Evolutionary conservation across 2,329 filamentous ascomycete genomes (phyloP).

Genomic region (Fusarium duplospermum): DNA sequence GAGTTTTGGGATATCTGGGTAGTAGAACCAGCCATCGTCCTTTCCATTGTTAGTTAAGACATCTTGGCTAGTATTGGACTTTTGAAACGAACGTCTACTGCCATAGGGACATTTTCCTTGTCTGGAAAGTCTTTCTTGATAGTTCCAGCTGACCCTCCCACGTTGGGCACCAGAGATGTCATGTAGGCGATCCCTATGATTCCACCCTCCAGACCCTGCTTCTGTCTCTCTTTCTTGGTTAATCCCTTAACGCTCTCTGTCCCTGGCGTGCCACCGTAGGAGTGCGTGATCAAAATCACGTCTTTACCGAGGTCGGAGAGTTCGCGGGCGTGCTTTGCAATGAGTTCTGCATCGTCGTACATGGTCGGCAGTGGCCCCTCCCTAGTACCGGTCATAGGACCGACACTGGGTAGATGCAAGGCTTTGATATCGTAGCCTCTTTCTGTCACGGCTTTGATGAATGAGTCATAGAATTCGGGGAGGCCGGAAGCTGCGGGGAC

Average conservation of each 20-base stretch:
- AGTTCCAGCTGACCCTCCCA: constrained; percentile 28
- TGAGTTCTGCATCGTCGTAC: constrained; percentile 47
- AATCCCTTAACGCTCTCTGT: constrained; percentile 48
- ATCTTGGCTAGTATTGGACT: neutral
- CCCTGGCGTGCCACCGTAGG: constrained; percentile 52
- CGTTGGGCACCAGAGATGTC: constrained; percentile 40
- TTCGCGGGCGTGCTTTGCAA: constrained; percentile 43
- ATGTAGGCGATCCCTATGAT: constrained; percentile 47
- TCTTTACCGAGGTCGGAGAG: constrained; percentile 52
- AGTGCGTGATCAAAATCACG: constrained; percentile 53
- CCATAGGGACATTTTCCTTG: neutral
- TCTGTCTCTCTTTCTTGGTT: constrained; percentile 44
- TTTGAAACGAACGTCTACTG: neutral
- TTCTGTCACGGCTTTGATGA: constrained; percentile 1
- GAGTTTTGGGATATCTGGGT: constrained; percentile 12
- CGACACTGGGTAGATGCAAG: constrained; percentile 10
- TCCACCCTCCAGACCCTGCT: constrained; percentile 47
- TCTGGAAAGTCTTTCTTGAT: neutral
- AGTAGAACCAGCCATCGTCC: constrained; percentile 48
- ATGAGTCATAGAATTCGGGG: neutral
- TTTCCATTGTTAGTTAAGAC: constrained; percentile 19
- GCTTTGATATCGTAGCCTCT: constrained; percentile 7
- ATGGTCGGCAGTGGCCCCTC: constrained; percentile 26
- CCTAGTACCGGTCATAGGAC: neutral
- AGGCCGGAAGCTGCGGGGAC: constrained; percentile 10